A percentile compares a stretch with the other conserved stretches of the same genome.
phyloP scores from a whole-genome alignment of 495 filamentous ascomycete species.

The Opeltia flavorubescens region DNA sequence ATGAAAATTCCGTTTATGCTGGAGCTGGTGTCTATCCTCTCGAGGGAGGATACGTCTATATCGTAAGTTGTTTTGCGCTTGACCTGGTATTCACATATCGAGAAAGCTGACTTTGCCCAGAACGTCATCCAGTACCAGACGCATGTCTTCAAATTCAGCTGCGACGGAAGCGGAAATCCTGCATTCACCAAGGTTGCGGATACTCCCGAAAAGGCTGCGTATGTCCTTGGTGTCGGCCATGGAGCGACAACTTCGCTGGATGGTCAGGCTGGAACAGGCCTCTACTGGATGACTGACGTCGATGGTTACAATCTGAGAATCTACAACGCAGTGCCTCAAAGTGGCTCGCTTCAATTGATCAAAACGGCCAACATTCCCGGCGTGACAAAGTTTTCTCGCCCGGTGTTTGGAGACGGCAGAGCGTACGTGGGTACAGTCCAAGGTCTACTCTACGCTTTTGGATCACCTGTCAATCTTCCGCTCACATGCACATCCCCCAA shows the following conservation, averaged over 20 bases:
- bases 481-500: conserved; percentile 18
- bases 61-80: background rate
- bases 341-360: conserved; percentile 12
- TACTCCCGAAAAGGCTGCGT: conserved; percentile 14
- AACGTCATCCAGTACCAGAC: conserved; percentile 14
- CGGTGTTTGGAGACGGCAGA: conserved; percentile 26
- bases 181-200: conserved; percentile 23
- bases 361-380: conserved; percentile 16
- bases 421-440: conserved; percentile 23
- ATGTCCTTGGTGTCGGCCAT: conserved; percentile 16
- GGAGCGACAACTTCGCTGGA: conserved; percentile 26
- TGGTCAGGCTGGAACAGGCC: conserved; percentile 23
- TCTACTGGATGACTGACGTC: conserved; percentile 27
- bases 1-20: conserved; percentile 10
- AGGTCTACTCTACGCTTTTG: conserved; percentile 26
- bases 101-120: background rate
- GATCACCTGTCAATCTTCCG: conserved; percentile 23
- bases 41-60: conserved; percentile 28
- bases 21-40: conserved; percentile 17
- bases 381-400: conserved; percentile 22
- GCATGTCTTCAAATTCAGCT: conserved; percentile 26
- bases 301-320: conserved; percentile 25
- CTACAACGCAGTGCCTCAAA: conserved; percentile 17
- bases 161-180: conserved; percentile 13
- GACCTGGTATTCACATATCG: background rate